Evolutionary conservation across 2,329 filamentous ascomycete species (phyloP).

Genomic region (Plectosphaerella cucumerina): DNA sequence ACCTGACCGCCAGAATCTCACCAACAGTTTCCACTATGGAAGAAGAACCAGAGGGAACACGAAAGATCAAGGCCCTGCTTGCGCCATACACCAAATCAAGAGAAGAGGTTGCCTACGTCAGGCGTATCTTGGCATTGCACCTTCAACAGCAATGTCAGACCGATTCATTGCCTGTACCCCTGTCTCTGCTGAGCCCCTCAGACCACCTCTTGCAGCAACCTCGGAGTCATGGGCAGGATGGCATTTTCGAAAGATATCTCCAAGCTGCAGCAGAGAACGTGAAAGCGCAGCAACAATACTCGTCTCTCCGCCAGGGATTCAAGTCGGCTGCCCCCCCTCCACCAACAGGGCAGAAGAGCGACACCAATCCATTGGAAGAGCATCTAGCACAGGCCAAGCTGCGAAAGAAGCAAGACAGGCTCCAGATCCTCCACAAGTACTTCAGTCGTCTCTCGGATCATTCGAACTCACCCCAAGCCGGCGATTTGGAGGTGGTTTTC

Average conservation of each 20-base stretch:
- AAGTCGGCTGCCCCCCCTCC: slow-evolving; percentile 8
- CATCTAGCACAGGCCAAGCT: slow-evolving; percentile 49
- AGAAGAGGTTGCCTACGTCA: slow-evolving; percentile 53
- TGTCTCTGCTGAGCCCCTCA: slow-evolving; percentile 43
- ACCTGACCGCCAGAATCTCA: too few species aligned
- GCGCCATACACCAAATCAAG: slow-evolving; percentile 51
- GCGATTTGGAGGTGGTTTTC: slow-evolving; percentile 47
- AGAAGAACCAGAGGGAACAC: slow-evolving; percentile 27
- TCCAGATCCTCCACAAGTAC: slow-evolving; percentile 46
- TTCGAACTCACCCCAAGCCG: slow-evolving; percentile 45
- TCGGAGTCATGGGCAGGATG: slow-evolving; percentile 21
- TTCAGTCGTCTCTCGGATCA: slow-evolving; percentile 47
- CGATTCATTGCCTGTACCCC: slow-evolving; percentile 20
- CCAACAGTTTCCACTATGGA: slow-evolving; percentile 13
- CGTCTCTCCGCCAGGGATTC: slow-evolving; percentile 24
- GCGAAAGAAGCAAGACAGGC: slow-evolving; percentile 44
- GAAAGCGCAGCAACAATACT: slow-evolving; percentile 45
- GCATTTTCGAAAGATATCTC: slow-evolving; percentile 43
- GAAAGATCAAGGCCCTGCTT: slow-evolving; percentile 38
- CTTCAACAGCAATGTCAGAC: slow-evolving; percentile 28
- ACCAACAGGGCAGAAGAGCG: slow-evolving; percentile 12
- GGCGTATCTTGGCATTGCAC: slow-evolving; percentile 50
- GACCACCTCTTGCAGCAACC: slow-evolving; percentile 21
- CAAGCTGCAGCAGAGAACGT: slow-evolving; percentile 49
- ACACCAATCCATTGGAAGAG: slow-evolving; percentile 33